A percentile compares a stretch with the other conserved stretches of the same genome.
These are phyloP conservation scores for Trichoderma harzianum DNA, from an alignment of 2,329 filamentous ascomycete genomes.

Conservation along the genomic window DNA sequence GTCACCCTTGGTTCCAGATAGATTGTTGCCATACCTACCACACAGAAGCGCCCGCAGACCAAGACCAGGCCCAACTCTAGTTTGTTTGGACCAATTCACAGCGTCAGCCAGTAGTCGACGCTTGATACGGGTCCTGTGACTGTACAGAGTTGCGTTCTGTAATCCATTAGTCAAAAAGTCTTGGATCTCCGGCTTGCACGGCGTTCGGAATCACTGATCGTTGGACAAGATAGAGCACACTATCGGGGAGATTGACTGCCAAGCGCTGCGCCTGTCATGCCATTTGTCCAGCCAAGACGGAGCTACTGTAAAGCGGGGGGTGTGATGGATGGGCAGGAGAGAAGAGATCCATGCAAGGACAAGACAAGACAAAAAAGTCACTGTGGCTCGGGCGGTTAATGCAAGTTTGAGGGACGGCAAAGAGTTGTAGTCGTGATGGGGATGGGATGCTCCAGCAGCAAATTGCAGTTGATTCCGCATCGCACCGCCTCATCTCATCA, in stretches of 20 bases:
- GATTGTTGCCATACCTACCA: not conserved
- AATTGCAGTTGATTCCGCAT: not conserved
- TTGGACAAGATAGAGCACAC: not conserved
- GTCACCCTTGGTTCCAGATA: not conserved
- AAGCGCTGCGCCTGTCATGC: not conserved
- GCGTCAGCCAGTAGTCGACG: not conserved
- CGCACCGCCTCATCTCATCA: constrained; percentile 1
- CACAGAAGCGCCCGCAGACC: not conserved
- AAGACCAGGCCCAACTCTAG: not conserved
- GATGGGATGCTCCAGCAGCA: not conserved
- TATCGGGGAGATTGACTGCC: not conserved
- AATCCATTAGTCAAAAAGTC: not conserved
- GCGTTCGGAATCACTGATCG: not conserved
- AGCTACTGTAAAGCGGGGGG: not conserved
- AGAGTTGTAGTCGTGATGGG: not conserved
- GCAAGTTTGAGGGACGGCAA: not conserved
- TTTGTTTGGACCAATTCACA: not conserved
- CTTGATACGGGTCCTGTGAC: not conserved
- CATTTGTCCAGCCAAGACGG: not conserved
- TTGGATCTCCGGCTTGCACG: not conserved
- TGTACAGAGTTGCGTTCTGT: not conserved
- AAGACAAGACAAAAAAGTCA: not conserved
- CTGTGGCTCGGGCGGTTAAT: not conserved
- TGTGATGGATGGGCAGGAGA: not conserved
- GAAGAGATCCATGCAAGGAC: not conserved